Evolutionary conservation across 192 early-diverging fungal species (phyloP), one percentile per base, ranked within the genome.

Genomic region (Oehlia diaphana): DNA sequence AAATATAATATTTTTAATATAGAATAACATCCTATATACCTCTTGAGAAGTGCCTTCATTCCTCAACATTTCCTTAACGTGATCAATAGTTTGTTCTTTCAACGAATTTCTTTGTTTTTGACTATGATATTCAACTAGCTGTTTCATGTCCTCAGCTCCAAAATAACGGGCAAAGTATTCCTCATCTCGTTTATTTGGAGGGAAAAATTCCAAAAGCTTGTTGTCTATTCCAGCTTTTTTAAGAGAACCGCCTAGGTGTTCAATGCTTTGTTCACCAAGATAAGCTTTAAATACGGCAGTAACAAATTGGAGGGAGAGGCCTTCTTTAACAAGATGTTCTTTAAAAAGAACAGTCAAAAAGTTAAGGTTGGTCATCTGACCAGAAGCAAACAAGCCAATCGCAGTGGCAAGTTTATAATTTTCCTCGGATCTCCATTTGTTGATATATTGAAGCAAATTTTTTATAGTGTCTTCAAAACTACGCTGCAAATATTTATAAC

Each of bases 321-420:
- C 95, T 80, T 97, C 96, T 87, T 96, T 96, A 80, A 96, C 94
- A 82, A 98, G 88, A 82, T 98, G 95, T 79, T 98, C 97, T 87
- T 96, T 96, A 80, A 95, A 90, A 75, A 97, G 83, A 63, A 89
- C 88, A 53, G 84, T 88, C 76, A 98, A 89, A 9, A 95, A 92
- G 70, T 88, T 88, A 74, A 95, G 84, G 21, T 90, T 86, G 53
- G 94, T 86, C 65, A 95, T 87, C 62, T 92, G 90, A 62, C 81
- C 87, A 72, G 92, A 85, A 74, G 92, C 87, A 80, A 97, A 89
- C 63, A 92, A 82, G 33, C 92, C 97, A 73, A 92, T 88, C 76
- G 94, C 92, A 5, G 85, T 86, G 64, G 94, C 93, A 82, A 98
- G 86, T 85, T 92, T 96, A 81, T 87, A 88, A 81, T 91, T 91